A percentile compares a stretch with the other conserved stretches of the same genome.
phyloP scores from a whole-genome alignment of 192 early-diverging fungal genomes.

The Chytriomyces sp. region DNA sequence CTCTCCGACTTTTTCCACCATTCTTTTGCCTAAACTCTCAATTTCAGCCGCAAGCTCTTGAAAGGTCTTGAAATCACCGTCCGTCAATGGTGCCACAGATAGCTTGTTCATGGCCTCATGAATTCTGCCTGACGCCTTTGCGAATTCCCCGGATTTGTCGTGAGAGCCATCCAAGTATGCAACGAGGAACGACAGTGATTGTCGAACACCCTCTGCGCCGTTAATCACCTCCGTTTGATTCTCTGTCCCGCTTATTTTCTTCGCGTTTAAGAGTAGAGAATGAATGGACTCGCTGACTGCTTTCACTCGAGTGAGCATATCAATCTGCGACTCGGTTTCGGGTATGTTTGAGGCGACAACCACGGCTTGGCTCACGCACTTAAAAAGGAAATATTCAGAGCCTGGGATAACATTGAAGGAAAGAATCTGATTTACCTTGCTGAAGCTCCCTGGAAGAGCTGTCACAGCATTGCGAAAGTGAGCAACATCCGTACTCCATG shows the following conservation, averaged over 20 bases:
- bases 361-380: slow-evolving; percentile 42
- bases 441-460: slow-evolving; percentile 47
- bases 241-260: slow-evolving; percentile 36
- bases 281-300: slow-evolving; percentile 46
- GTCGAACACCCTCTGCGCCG: slow-evolving; percentile 40
- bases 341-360: slow-evolving; percentile 46
- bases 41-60: slow-evolving; percentile 37
- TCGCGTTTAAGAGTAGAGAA: slow-evolving; percentile 44
- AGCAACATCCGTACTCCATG: slow-evolving; percentile 39
- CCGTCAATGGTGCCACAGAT: slow-evolving; percentile 9
- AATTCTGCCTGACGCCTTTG: slow-evolving; percentile 35
- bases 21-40: slow-evolving; percentile 40
- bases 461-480: slow-evolving; percentile 39
- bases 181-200: slow-evolving; percentile 30
- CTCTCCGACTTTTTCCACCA: slow-evolving; percentile 49
- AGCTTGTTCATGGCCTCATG: slow-evolving; percentile 39
- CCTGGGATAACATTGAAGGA: background rate
- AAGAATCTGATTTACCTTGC: slow-evolving; percentile 31
- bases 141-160: slow-evolving; percentile 53
- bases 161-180: slow-evolving; percentile 50
- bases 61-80: background rate
- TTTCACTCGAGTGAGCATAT: slow-evolving; percentile 48
- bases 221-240: slow-evolving; percentile 26
- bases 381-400: too few species aligned
- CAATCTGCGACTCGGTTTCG: slow-evolving; percentile 43